Percentiles rank a stretch among this genome's conserved stretches.
Conservation (phyloP, 2,329 filamentous ascomycete species). For the Magnaporthales sp. region DNA sequence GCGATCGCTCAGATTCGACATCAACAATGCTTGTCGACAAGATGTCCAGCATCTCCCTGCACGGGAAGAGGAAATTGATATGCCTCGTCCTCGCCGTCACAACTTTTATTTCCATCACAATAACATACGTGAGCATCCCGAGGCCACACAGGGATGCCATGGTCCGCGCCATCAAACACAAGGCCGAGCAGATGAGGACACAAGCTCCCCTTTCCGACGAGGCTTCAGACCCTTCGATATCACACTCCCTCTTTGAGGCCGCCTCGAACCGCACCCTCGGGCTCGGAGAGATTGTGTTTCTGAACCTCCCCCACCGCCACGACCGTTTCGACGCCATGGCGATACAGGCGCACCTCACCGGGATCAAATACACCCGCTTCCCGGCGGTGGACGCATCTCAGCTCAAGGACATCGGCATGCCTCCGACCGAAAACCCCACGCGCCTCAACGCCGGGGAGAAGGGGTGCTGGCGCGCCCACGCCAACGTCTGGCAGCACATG, state of each 20-base stretch:
- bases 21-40: not conserved
- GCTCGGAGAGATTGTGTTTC: constrained; percentile 15
- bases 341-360: constrained; percentile 19
- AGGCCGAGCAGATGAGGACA: not conserved
- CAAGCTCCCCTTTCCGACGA: not conserved
- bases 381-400: constrained; percentile 13
- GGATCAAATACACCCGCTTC: constrained; percentile 14
- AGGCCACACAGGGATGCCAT: not conserved
- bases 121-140: not conserved
- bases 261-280: constrained; percentile 16
- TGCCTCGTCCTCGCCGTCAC: not conserved
- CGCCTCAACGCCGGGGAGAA: constrained; percentile 14
- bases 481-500: constrained; percentile 20
- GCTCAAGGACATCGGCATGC: constrained; percentile 16
- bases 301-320: constrained; percentile 16
- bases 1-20: not conserved
- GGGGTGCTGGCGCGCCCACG: constrained; percentile 19
- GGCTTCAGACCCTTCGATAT: no score
- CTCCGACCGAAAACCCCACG: constrained; percentile 14
- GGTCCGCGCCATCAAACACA: not conserved
- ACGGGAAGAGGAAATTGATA: not conserved
- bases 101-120: not conserved
- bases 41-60: not conserved
- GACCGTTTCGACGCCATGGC: constrained; percentile 18
- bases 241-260: not conserved